Conservation (phyloP, 495 filamentous ascomycete species). For the Amphirosellinia nigrospora region DNA sequence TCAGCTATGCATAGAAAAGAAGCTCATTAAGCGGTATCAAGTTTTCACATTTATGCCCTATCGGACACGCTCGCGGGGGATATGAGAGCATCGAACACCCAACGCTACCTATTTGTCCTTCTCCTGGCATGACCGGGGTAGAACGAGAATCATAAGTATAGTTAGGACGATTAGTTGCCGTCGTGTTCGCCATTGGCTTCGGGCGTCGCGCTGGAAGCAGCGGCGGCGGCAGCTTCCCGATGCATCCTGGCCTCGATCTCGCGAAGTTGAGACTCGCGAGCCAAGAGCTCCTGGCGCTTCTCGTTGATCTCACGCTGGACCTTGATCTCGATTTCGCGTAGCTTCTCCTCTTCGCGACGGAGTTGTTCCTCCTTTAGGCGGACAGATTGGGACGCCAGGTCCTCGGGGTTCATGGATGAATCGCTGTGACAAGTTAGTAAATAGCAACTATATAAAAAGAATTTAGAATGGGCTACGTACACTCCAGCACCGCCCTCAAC, state of each 20-base stretch:
- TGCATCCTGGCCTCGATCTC: conserved; percentile 79
- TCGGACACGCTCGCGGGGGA: conserved; percentile 29
- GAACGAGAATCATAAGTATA: conserved; percentile 33
- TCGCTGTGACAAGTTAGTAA: conserved; percentile 57
- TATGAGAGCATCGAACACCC: conserved; percentile 43
- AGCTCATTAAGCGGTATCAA: conserved; percentile 38
- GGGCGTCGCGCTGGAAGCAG: conserved; percentile 39
- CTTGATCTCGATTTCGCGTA: conserved; percentile 98
- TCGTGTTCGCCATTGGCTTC: conserved; percentile 58
- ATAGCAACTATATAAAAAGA: conserved; percentile 1
- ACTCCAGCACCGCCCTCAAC: conserved; percentile 86
- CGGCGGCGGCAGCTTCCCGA: conserved; percentile 53
- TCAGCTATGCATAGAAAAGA: conserved; percentile 33
- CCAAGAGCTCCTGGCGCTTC: conserved; percentile 97
- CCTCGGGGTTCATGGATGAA: conserved; percentile 96
- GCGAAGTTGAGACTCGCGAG: conserved; percentile 95
- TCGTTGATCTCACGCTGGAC: conserved; percentile 99
- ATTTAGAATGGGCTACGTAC: conserved; percentile 62
- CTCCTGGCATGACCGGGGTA: conserved; percentile 34
- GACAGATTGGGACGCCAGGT: conserved; percentile 93
- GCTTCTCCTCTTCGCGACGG: conserved; percentile 98
- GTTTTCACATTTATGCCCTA: conserved; percentile 37
- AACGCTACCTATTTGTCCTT: conserved; percentile 37
- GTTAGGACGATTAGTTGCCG: conserved; percentile 40
- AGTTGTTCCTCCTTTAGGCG: conserved; percentile 99